Conservation (phyloP, 495 filamentous ascomycete genomes). For the Arthonia radiata region DNA sequence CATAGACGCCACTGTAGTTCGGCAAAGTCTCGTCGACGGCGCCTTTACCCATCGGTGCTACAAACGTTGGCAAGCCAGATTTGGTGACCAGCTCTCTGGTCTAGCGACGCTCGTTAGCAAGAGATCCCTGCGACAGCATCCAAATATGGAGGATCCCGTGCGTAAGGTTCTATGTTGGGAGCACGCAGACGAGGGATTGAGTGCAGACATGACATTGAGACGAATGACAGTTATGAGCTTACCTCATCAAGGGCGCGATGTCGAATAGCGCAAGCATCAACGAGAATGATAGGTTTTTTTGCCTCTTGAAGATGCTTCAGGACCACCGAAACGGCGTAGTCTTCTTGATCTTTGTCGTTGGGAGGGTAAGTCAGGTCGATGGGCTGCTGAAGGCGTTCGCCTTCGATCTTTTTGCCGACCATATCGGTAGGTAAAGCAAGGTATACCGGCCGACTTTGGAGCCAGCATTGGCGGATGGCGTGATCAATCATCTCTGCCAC, state of each 20-base stretch:
- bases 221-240: too few relatives aligned
- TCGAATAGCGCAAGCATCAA: slow-evolving; percentile 53
- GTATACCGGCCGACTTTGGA: slow-evolving; percentile 40
- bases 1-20: slow-evolving; percentile 18
- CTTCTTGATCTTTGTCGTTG: slow-evolving; percentile 51
- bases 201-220: too few relatives aligned
- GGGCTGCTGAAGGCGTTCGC: too few relatives aligned
- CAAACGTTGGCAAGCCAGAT: slow-evolving; percentile 15
- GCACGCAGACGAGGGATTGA: too few relatives aligned
- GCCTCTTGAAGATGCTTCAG: slow-evolving; percentile 24
- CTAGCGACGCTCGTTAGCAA: too few relatives aligned
- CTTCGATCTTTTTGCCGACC: too few relatives aligned
- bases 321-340: slow-evolving; percentile 63
- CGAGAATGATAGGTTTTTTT: slow-evolving; percentile 13
- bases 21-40: slow-evolving; percentile 15
- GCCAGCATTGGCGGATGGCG: slow-evolving; percentile 53
- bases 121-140: too few relatives aligned
- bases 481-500: slow-evolving; percentile 57
- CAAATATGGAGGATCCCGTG: too few relatives aligned
- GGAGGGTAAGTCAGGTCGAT: slow-evolving; percentile 30
- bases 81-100: slow-evolving; percentile 10
- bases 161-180: too few relatives aligned
- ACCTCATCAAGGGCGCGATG: too few relatives aligned
- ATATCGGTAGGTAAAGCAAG: slow-evolving; percentile 72
- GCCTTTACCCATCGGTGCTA: slow-evolving; percentile 15